These are phyloP conservation scores for Filosporella fistucella DNA, from an alignment of 495 filamentous ascomycete genomes.

Conservation along the genomic window DNA sequence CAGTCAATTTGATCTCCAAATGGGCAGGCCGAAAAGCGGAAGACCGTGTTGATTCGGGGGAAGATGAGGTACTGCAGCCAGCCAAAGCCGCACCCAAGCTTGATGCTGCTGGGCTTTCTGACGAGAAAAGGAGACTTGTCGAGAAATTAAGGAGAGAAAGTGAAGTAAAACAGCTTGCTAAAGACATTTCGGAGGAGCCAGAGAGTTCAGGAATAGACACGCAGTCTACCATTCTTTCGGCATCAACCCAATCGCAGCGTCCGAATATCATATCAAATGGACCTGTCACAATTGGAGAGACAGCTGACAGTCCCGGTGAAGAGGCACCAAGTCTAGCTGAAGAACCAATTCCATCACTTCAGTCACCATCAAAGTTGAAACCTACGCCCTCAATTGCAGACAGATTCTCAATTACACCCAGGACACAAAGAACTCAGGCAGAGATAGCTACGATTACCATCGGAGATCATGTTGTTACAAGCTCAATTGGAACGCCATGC, in stretches of 20 bases:
- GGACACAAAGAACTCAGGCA: conserved; percentile 21
- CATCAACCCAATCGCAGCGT: not conserved
- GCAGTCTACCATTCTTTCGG: conserved; percentile 2
- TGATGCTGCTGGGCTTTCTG: conserved; percentile 16
- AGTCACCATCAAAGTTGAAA: conserved; percentile 19
- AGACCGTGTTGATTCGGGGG: conserved; percentile 13
- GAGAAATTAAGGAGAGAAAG: conserved; percentile 23
- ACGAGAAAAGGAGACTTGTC: conserved; percentile 29
- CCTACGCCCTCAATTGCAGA: conserved; percentile 12
- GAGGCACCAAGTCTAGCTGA: no score
- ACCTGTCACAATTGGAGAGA: no score
- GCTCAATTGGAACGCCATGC: conserved; percentile 35
- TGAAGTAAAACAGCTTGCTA: conserved; percentile 1
- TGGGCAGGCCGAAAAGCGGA: conserved; percentile 30
- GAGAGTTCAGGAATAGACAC: conserved; percentile 8
- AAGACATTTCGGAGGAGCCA: conserved; percentile 10
- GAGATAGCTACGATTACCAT: conserved; percentile 88
- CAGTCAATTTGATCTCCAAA: conserved; percentile 27
- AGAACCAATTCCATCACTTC: conserved; percentile 16
- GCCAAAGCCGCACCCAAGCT: not conserved
- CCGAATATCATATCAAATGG: no score
- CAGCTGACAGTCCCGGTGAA: not conserved
- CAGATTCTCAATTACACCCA: conserved; percentile 17
- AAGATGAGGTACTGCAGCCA: conserved; percentile 1
- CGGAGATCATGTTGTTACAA: conserved; percentile 69